Evolutionary conservation across 257 asterid genomes (phyloP), one percentile per base, ranked within the genome.

Genomic region (Solanum appendiculatum): DNA sequence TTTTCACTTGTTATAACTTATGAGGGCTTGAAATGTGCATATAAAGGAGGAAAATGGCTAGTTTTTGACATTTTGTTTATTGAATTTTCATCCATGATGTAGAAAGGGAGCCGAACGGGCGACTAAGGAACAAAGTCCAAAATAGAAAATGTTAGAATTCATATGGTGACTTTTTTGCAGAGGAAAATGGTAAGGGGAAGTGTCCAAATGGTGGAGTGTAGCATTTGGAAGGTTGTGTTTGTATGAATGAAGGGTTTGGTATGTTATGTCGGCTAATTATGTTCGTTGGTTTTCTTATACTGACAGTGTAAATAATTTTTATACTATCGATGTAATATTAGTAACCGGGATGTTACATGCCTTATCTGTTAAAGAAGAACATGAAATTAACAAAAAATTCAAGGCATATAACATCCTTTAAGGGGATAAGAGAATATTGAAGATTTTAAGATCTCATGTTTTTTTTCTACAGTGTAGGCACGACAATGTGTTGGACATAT

Each of bases 191-290:
- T 15, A 6, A 39, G 36, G 34, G 58, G 13, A 72, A 72, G 20
- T 39, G 63, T 75, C 46, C 80, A 86, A 83, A 51, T 33, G 16
- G 44, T 33, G 54, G 82, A 15, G 63, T 3, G n/a, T 86, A 74
- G 86, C 82, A 60, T 16, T 89, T 89, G 86, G 89, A 84, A 77
- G 86, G 58, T 11, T 60, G 54, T 33, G 58, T 29, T 33, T n/a
- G 42, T 51, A 74, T 72, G 91, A 84, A 86, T 86, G 69, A 84
- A 84, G 51, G 85, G 72, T 87, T 64, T 54, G 70, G 23, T 44
- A 64, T 75, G 78, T 40, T 63, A 58, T 83, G 84, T 89, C 63
- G 20, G 70, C 66, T 34, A 31, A 69, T 66, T 68, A 80, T 86
- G 88, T 51, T 39, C 60, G 77, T 33, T 15, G 39, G 7, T 34